phyloP scores from a whole-genome alignment of 2,329 filamentous ascomycete genomes.

The Amauroascus verrucosus region DNA sequence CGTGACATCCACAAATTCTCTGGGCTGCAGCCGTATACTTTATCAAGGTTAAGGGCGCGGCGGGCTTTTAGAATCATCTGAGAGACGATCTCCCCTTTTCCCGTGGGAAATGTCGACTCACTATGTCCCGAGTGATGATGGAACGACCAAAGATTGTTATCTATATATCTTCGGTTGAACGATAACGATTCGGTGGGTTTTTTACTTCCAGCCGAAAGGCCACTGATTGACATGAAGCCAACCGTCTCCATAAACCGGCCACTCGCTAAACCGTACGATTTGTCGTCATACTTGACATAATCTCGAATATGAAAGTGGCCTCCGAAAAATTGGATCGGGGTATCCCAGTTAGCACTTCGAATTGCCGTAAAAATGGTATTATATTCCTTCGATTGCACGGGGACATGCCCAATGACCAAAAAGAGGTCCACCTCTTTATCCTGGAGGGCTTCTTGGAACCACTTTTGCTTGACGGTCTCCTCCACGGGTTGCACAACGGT shows the following conservation, averaged over 20 bases:
- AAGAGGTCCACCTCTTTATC: conserved; percentile 75
- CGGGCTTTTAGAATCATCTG: conserved; percentile 59
- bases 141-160: conserved; percentile 81
- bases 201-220: conserved; percentile 41
- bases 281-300: conserved; percentile 66
- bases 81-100: conserved; percentile 62
- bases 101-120: conserved; percentile 61
- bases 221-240: conserved; percentile 80
- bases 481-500: conserved; percentile 71
- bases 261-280: conserved; percentile 69
- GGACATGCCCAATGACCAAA: conserved; percentile 75
- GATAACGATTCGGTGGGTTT: conserved; percentile 35
- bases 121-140: conserved; percentile 70
- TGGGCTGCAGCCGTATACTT: conserved; percentile 73
- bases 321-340: conserved; percentile 82
- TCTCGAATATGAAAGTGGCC: conserved; percentile 87
- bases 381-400: conserved; percentile 70
- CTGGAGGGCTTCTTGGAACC: conserved; percentile 80
- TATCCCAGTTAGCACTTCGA: conserved; percentile 63
- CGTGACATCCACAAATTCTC: conserved; percentile 72
- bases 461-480: conserved; percentile 68
- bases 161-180: conserved; percentile 77
- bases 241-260: conserved; percentile 93
- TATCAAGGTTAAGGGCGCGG: conserved; percentile 59
- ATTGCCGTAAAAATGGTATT: conserved; percentile 68